These are phyloP conservation scores for Lophium mytilinum DNA, from an alignment of 495 filamentous ascomycete genomes.

Conservation along the genomic window DNA sequence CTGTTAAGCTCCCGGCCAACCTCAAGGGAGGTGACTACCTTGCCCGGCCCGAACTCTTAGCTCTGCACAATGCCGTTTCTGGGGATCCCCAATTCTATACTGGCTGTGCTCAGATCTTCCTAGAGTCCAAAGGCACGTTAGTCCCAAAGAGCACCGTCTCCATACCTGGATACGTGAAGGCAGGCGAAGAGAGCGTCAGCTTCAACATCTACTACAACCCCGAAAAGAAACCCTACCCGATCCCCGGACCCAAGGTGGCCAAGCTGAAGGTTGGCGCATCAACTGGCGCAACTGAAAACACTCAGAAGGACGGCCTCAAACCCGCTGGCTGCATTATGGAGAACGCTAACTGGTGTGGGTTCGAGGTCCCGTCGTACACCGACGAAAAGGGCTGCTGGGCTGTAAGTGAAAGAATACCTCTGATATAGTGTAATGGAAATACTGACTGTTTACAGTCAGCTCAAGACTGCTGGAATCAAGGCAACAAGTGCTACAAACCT, in stretches of 20 bases:
- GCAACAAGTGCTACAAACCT: conserved; percentile 45
- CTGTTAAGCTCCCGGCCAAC: conserved; percentile 48
- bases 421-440: no score
- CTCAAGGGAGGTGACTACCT: conserved; percentile 60
- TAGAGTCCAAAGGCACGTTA: conserved; percentile 41
- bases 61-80: conserved; percentile 55
- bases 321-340: conserved; percentile 49
- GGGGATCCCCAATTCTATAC: conserved; percentile 57
- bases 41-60: conserved; percentile 57
- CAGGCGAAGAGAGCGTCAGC: conserved; percentile 44
- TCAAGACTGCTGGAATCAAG: conserved; percentile 51
- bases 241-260: conserved; percentile 47
- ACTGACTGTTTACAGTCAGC: conserved; percentile 23
- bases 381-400: conserved; percentile 51
- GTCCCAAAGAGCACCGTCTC: conserved; percentile 41
- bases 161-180: conserved; percentile 57
- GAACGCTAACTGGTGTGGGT: conserved; percentile 66
- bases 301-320: conserved; percentile 38
- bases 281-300: conserved; percentile 16
- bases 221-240: conserved; percentile 43
- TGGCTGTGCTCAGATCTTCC: conserved; percentile 63
- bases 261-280: conserved; percentile 11
- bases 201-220: conserved; percentile 53
- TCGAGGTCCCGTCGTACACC: conserved; percentile 47
- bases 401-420: conserved; percentile 11